Base-by-base conservation (phyloP, 192 early-diverging fungal genomes). In the Coemansia sp. region DNA sequence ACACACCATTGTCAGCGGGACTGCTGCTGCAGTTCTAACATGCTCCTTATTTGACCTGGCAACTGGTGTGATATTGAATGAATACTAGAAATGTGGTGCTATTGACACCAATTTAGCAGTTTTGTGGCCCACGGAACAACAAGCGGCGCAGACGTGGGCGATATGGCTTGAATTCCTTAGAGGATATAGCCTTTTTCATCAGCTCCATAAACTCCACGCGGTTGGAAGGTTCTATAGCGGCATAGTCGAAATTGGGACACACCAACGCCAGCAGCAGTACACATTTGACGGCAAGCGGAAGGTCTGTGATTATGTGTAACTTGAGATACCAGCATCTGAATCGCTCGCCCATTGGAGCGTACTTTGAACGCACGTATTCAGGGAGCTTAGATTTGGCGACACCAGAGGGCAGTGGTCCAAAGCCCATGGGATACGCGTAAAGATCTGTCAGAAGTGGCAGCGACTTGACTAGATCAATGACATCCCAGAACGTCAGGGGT, bases 291-390 rank as follows among this genome's bases (percentile, higher is more conserved):
- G 29, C 5, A 27, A 33, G 12, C 18, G 29, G 6, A 16, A 27
- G 16, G 34, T 6, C 6, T 5, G 29, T 31, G 31, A 4, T 9
- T 16, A 29, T 57, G 53, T 57, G 8, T 29, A 7, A 20, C 6
- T 40, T 62, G 36, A 62, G 20, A 24, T 62, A 36, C 60, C 33
- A 62, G 18, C 60, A n/a, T 8, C 38, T 34, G 36, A 62, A 62
- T 39, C 60, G 33, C 18, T 9, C 9, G n/a, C 60, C 16, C 34
- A 39, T 9, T 6, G 13, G 12, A 11, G 36, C 34, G 11, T 62
- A 62, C 2, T 15, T 62, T 22, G 60, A 34, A 11, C 11, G 33
- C 60, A 62, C 36, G 29, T 62, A 62, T 0, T 20, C 9, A 7
- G 36, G 18, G 7, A 62, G 60, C 5, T 12, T 22, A 29, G 10